Base-by-base conservation (phyloP, 1,139 yeast genomes). In the Taphrina communis region DNA sequence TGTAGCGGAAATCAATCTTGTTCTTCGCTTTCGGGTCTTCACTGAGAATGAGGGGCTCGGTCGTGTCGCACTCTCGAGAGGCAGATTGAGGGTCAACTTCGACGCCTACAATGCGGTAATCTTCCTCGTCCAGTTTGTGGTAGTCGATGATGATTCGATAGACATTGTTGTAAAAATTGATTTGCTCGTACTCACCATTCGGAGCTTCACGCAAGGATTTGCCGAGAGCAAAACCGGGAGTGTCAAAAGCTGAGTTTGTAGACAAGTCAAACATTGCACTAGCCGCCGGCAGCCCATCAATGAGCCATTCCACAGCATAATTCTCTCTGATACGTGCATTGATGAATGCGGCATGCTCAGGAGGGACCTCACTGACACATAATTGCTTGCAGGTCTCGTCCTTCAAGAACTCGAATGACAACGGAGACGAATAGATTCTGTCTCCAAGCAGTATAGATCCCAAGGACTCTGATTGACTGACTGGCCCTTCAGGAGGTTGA, bases 361-460 rank as follows among this genome's bases (percentile, higher is more conserved):
- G 83, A 48, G 88, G 82, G 77, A 90, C 91, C 2, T 74, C 74
- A 1, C 83, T 75, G 1, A 82, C 74, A 79, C 99, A 94, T 65
- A 93, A 80, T 35, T 77, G 74, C 69, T 82, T 82, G 82, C 99
- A 94, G 11, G 82, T 77, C 74, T 84, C 84, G 72, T 89, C 84
- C 77, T 90, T 84, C 73, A 89, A 82, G 96, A 94, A 90, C 63
- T 84, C 82, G 73, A 94, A 81, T 69, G 88, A 85, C 75, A 90
- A 91, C 1, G 98, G 97, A 8, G 98, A 91, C 76, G 90, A 88
- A 82, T 90, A 92, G 72, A 94, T 92, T 76, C 99, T 84, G 79
- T 94, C 99, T 71, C 99, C 99, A 78, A 95, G 92, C 70, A 94
- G 83, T 72, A 94, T 88, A 0, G 97, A 88, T 7, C 99, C 99